A percentile compares a stretch with the other conserved stretches of the same genome.
phyloP scores from a whole-genome alignment of 306 rosid species.

The Canavalia gladiata region DNA sequence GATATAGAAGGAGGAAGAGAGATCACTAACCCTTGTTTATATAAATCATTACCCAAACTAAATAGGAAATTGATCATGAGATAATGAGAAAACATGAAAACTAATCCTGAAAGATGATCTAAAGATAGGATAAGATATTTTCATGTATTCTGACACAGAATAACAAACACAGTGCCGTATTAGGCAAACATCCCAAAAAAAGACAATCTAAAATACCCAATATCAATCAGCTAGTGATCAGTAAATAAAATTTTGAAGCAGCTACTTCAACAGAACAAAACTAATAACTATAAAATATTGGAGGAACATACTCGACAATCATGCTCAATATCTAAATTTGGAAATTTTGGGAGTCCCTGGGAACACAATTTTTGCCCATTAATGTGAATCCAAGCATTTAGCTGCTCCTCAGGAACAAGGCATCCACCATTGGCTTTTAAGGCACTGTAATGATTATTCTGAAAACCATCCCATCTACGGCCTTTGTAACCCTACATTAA shows the following conservation, averaged over 20 bases:
- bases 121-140: neutral
- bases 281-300: slow-evolving; percentile 14
- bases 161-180: neutral
- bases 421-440: slow-evolving; percentile 56
- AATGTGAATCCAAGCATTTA: slow-evolving; percentile 79
- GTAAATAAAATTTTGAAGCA: neutral
- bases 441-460: slow-evolving; percentile 39
- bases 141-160: neutral
- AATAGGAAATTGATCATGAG: neutral
- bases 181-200: neutral
- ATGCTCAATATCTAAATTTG: slow-evolving; percentile 58
- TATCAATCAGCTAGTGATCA: slow-evolving; percentile 5
- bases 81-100: neutral
- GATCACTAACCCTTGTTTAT: neutral
- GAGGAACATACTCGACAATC: slow-evolving; percentile 71
- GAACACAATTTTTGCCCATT: slow-evolving; percentile 61
- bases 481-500: slow-evolving; percentile 71
- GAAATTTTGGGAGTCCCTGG: slow-evolving; percentile 56
- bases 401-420: slow-evolving; percentile 77
- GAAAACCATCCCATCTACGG: slow-evolving; percentile 65
- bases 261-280: slow-evolving; percentile 14
- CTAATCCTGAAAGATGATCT: neutral
- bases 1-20: neutral
- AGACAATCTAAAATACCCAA: neutral
- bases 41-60: neutral